Conservation (phyloP, 805 yeast species). For the Kazachstania kunashirensis region DNA sequence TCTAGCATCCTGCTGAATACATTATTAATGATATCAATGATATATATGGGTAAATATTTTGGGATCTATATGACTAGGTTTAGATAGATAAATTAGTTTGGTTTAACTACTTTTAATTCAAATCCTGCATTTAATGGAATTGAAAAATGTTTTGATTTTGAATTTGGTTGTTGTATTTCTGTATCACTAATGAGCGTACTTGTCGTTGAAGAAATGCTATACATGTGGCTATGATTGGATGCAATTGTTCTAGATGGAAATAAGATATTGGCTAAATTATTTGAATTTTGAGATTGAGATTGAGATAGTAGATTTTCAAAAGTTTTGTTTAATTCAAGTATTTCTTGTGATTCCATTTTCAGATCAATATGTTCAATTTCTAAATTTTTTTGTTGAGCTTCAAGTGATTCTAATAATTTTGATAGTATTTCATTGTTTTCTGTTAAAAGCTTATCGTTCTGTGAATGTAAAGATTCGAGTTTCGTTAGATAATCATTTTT, state of each 20-base stretch:
- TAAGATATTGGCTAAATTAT: neutral
- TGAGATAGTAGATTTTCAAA: neutral
- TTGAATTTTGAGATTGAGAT: neutral
- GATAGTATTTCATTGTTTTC: neutral
- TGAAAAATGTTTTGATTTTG: neutral
- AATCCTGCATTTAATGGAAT: conserved; percentile 1
- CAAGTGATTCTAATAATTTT: neutral
- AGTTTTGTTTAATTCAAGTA: neutral
- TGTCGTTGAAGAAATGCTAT: neutral
- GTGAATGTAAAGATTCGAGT: too few species aligned
- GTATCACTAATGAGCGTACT: neutral
- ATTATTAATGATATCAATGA: too few species aligned
- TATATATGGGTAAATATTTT: too few species aligned
- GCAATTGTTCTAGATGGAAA: neutral
- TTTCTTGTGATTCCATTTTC: neutral
- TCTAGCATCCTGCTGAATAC: too few species aligned
- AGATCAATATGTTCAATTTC: neutral
- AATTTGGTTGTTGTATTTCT: neutral
- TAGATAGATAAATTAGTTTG: conserved; percentile 1
- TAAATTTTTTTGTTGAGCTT: neutral
- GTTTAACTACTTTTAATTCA: conserved; percentile 2
- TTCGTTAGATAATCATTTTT: neutral
- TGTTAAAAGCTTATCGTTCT: neutral
- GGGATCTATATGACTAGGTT: too few species aligned
- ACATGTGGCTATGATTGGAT: neutral